Evolutionary conservation across 495 filamentous ascomycete species (phyloP), one percentile per base, ranked within the genome.

Genomic region (Opeltia flavorubescens): DNA sequence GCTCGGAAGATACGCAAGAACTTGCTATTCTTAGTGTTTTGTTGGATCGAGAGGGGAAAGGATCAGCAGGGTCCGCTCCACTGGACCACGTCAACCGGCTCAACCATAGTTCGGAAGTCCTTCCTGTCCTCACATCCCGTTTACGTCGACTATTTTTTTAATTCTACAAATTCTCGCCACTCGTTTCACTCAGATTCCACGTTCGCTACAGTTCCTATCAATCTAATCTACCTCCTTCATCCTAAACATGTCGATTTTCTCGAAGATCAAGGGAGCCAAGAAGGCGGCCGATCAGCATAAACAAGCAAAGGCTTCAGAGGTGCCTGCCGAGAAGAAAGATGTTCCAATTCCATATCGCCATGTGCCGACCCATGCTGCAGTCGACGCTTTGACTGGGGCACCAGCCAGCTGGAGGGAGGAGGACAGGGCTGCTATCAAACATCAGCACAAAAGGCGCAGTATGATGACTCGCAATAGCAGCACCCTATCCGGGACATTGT

Each of bases 351-450:
- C 67, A 15, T 78, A 78, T 54, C 66, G 59, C 48, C 75, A 78
- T 50, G 54, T 76, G n/a, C 70, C 72, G 20, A 74, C 62, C 26
- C 75, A 78, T 59, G 75, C 75, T 33, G 71, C 70, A 42, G 54
- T 62, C 31, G 75, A 82, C 53, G 70, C 77, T 41, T 45, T 77
- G 33, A 62, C 67, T n/a, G 64, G 67, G 15, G 68, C 69, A 2
- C 77, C 76, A 5, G 59, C 66, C 0, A 64, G 56, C 21, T 76
- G 68, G 67, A 65, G 63, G 45, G 55, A 67, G 4, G 58, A 51
- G 28, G 50, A 52, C 29, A 33, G 50, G 30, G 21, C 20, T 26
- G 50, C 46, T 13, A 52, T 52, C 46, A 48, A 49, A 29, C 35
- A 33, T 11, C 33, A 39, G 7, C 46, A 52, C 31, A 43, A 48